Percentiles rank a stretch among this genome's conserved stretches.
phyloP scores from a whole-genome alignment of 139 green algal species.

The Trebouxia sp. region DNA sequence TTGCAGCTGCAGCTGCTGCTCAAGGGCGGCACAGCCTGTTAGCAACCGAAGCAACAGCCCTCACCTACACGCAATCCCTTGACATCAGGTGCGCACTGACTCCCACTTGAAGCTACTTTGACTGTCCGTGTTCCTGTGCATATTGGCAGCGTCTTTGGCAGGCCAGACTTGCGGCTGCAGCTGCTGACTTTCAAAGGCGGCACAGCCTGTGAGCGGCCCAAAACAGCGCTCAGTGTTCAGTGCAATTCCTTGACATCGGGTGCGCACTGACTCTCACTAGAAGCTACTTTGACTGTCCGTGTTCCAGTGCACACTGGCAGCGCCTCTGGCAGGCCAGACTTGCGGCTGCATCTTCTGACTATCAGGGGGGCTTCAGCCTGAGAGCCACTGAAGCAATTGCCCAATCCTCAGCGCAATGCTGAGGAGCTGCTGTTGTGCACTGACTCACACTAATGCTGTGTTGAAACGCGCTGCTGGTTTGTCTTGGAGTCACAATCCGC shows the following conservation, averaged over 20 bases:
- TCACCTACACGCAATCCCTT: not conserved
- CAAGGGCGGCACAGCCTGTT: not conserved
- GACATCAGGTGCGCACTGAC: not conserved
- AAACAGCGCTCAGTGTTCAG: not conserved
- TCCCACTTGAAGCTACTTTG: no score
- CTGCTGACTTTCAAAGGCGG: not conserved
- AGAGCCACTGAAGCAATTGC: no score
- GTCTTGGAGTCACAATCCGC: no score
- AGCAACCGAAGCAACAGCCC: not conserved
- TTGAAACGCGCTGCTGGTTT: no score
- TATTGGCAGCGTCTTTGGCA: no score
- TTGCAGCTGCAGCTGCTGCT: not conserved
- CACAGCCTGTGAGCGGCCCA: not conserved
- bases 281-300: no score
- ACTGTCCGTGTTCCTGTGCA: no score
- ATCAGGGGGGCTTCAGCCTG: not conserved
- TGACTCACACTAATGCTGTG: not conserved
- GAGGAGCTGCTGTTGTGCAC: not conserved
- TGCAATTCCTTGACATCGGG: not conserved
- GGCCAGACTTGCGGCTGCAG: not conserved
- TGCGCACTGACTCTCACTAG: not conserved
- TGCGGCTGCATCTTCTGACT: not conserved
- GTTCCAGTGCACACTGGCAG: no score
- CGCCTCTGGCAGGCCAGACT: conserved; percentile 6
- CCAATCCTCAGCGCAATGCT: not conserved